phyloP scores from a whole-genome alignment of 2,329 filamentous ascomycete genomes.

The Colletotrichum sp. region DNA sequence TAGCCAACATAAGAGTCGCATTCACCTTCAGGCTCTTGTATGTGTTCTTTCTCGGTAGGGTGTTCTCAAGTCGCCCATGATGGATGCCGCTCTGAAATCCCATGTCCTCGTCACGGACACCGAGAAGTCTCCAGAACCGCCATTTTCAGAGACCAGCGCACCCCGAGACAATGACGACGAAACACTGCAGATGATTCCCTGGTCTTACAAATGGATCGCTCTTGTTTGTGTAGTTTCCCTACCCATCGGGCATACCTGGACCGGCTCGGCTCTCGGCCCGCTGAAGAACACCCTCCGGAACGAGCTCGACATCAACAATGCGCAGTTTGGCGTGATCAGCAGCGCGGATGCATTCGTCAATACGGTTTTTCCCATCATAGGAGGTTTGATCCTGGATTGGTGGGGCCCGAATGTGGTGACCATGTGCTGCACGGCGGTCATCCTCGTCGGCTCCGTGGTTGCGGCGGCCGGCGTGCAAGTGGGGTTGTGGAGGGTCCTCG shows the following conservation, averaged over 20 bases:
- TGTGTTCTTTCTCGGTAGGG: background rate
- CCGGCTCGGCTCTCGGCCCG: constrained; percentile 23
- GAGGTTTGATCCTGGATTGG: constrained; percentile 28
- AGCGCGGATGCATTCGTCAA: constrained; percentile 30
- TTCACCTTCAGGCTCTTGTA: background rate
- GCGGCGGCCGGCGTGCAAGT: constrained; percentile 25
- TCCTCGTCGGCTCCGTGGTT: constrained; percentile 26
- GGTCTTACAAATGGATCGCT: constrained; percentile 28
- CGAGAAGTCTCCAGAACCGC: background rate
- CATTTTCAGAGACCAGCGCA: background rate
- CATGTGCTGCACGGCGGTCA: constrained; percentile 24
- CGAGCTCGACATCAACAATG: constrained; percentile 27
- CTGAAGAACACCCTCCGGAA: constrained; percentile 28
- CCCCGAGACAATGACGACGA: background rate
- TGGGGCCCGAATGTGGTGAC: constrained; percentile 27
- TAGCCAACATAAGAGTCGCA: background rate
- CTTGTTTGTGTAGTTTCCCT: constrained; percentile 25
- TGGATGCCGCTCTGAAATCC: background rate
- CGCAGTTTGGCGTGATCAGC: constrained; percentile 29
- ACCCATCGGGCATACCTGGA: constrained; percentile 28
- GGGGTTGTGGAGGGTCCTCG: constrained; percentile 23
- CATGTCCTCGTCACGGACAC: background rate
- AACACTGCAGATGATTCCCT: constrained; percentile 9
- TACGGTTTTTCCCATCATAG: constrained; percentile 27
- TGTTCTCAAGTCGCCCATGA: background rate